Evolutionary conservation across 495 filamentous ascomycete genomes (phyloP), one percentile per base, ranked within the genome.

Genomic region (Neurospora sp.): DNA sequence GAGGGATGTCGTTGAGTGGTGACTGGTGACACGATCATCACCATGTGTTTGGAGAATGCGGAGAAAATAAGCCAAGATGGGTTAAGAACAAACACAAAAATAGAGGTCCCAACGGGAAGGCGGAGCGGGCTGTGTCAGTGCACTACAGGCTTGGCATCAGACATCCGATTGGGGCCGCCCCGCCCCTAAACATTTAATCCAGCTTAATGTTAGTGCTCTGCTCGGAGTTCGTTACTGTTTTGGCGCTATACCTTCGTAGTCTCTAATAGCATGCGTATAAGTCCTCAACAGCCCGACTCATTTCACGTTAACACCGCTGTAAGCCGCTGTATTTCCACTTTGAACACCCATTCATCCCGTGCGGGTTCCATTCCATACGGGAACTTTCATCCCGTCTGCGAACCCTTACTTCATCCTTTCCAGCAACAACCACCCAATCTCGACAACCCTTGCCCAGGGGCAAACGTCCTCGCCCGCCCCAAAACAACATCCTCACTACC

Each of bases 381-480:
- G 45, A 53, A 53, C 20, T 53, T 53, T 22, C 53, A 31, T 61
- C 53, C 48, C 48, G 48, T 59, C 20, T 59, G 48, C 22, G 48
- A 59, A 59, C 48, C 22, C 48, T 59, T 14, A 4, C 22, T 61
- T 61, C 22, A 5, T 31, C 5, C 20, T 31, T 31, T 53, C n/a
- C n/a, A 22, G 44, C n/a, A 48, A 20, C 44, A 9, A 22, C 48
- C 53, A 61, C 53, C 53, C 16, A 31, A 17, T 61, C 27, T 61
- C 53, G 27, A 31, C 53, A 61, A 61, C 53, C 53, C 53, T 31
- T 61, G 53, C 53, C 22, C 22, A 61, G 45, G 44, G 44, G 48
- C 48, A 53, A 53, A 22, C 9, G 45, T 12, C 44, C 35, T 35
- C 35, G 4, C 35, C 35, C 35, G 35, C 0, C 35, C 35, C 3